These are phyloP conservation scores for Penicillium vulpinum DNA, from an alignment of 2,329 filamentous ascomycete genomes.

Conservation along the genomic window DNA sequence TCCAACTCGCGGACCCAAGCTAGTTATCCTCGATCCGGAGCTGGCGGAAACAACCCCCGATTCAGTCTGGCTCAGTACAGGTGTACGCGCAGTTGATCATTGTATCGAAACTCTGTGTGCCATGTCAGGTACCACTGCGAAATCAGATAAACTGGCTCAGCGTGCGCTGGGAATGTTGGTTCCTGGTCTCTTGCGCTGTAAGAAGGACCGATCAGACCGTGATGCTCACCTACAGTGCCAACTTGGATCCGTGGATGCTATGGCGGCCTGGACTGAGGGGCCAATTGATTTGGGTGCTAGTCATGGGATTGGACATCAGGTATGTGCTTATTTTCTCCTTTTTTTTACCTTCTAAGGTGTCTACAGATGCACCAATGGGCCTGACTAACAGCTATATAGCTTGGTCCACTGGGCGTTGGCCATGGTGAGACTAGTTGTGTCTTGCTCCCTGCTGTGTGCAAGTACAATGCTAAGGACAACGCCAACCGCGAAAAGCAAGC, in stretches of 20 bases:
- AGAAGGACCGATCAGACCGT: conserved; percentile 37
- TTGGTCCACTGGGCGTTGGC: conserved; percentile 57
- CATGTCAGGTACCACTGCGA: conserved; percentile 31
- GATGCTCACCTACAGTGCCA: conserved; percentile 51
- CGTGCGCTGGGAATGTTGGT: conserved; percentile 46
- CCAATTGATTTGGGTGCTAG: conserved; percentile 51
- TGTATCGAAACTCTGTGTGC: conserved; percentile 58
- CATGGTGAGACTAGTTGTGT: conserved; percentile 63
- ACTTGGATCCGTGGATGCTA: conserved; percentile 55
- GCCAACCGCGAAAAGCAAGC: conserved; percentile 47
- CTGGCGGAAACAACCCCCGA: conserved; percentile 54
- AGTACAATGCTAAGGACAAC: conserved; percentile 52
- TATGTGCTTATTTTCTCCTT: conserved; percentile 26
- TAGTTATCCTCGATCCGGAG: conserved; percentile 59
- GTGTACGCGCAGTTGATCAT: conserved; percentile 59
- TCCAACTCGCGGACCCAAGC: conserved; percentile 46
- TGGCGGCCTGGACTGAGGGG: conserved; percentile 47
- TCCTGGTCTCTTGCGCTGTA: conserved; percentile 45
- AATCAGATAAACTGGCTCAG: conserved; percentile 40
- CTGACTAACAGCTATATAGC: conserved; percentile 22
- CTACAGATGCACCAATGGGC: neutral
- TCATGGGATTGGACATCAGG: conserved; percentile 55
- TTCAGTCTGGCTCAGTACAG: conserved; percentile 59
- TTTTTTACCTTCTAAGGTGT: neutral
- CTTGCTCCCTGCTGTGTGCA: conserved; percentile 57